phyloP scores from a whole-genome alignment of 306 rosid species.

The cucumber (Cucumis sativus) region DNA sequence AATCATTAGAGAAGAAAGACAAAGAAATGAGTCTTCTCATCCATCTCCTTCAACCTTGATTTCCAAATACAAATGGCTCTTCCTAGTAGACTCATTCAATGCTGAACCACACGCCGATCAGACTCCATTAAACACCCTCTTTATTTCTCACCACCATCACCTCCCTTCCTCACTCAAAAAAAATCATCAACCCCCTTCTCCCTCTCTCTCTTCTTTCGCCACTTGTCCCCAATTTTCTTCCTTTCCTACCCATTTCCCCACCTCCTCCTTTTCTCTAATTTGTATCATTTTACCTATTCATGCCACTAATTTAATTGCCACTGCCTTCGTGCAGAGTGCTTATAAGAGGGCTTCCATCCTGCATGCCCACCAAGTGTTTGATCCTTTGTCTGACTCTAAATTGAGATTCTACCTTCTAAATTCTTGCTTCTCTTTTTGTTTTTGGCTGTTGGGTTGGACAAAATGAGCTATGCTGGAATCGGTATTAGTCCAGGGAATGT shows the following conservation, averaged over 20 bases:
- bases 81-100: not conserved
- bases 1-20: not conserved
- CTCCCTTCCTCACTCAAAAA: not conserved
- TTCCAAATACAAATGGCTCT: not conserved
- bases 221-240: not conserved
- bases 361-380: conserved; percentile 6
- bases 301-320: not conserved
- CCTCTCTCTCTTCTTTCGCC: not conserved
- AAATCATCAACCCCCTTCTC: not conserved
- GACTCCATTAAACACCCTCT: not conserved
- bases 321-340: not conserved
- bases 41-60: not conserved
- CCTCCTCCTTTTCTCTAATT: not conserved
- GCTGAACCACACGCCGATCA: not conserved
- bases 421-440: not conserved
- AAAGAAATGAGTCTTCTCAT: not conserved
- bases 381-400: not conserved
- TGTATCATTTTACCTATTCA: not conserved
- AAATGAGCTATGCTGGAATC: conserved; percentile 60
- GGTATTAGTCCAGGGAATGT: conserved; percentile 83
- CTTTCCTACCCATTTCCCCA: not conserved
- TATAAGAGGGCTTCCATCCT: not conserved
- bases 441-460: conserved; percentile 11
- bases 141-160: not conserved
- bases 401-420: not conserved